Base-by-base conservation (phyloP, 495 filamentous ascomycete species). In the Podospora sp. region DNA sequence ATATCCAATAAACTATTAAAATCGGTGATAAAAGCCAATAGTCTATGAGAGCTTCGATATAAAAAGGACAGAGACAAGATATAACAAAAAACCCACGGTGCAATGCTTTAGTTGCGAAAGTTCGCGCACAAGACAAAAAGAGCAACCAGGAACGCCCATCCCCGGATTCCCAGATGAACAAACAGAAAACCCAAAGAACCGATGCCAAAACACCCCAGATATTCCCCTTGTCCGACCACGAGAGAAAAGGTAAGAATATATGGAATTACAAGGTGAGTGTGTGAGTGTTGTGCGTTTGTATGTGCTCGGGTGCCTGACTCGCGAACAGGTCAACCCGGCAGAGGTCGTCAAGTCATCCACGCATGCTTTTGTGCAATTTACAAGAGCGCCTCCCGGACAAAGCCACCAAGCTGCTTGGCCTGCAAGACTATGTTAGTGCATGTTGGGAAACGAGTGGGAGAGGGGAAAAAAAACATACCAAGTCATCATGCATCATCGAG, bases 401-500 rank as follows among this genome's bases (percentile, higher is more conserved):
- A 81, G 6, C 57, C 61, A 46, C 75, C 77, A 6, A 83, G 76
- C 25, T 73, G 72, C 70, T 82, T 80, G 22, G 80, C 81, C 77
- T 79, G 61, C 5, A 22, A 24, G 4, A 56, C 2, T 16, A 27
- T 11, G 56, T 69, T 57, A 63, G 62, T 26, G 21, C 24, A 29
- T 8, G 24, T 14, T 20, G 8, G 20, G 11, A 5, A 11, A 40
- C 0, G 51, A 51, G 2, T 26, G 21, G 20, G 60, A 25, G n/a
- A 55, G 55, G 6, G 4, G 7, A n/a, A 9, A 36, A n/a, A 21
- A 26, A 60, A 81, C 82, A 75, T 75, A 87, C 85, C 66, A 81
- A 66, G 25, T 84, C 78, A 65, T 81, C 84, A 65, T 85, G 85
- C 86, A 91, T 90, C 89, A 91, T 91, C 0, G 84, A 86, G 75